Base-by-base conservation (phyloP, 371 early-diverging fungal species). In the Catenaria anguillulae region DNA sequence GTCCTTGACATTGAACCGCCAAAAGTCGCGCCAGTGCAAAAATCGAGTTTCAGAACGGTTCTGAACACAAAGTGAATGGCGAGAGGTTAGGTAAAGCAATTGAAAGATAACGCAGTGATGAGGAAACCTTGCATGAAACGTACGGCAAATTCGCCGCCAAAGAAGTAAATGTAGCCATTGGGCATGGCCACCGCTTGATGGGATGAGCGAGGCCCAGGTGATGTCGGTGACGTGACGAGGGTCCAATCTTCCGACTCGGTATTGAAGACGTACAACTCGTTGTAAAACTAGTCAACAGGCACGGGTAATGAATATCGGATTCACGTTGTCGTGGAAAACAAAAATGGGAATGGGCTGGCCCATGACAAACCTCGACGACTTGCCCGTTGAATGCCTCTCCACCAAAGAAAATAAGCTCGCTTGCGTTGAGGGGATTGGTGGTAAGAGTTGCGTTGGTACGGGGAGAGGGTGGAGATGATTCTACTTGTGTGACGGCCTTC, bases 61-160 rank as follows among this genome's bases (percentile, higher is more conserved):
- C 45, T 12, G 21, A 3, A 43, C 4, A 43, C 21, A 23, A 12
- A 43, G 2, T n/a, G n/a, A n/a, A n/a, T n/a, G n/a, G n/a, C n/a
- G n/a, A n/a, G n/a, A n/a, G n/a, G n/a, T n/a, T n/a, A n/a, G n/a
- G n/a, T n/a, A 4, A 43, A 81, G 66, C 21, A 71, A 67, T 82
- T 81, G 82, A 63, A 81, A 79, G 60, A 82, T 82, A 70, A 78
- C 78, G 72, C 79, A 80, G 64, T 79, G 81, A 79, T 81, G 56
- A 71, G 74, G 13, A 77, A 77, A 62, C 79, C 79, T 56, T 79
- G 81, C 23, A 79, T 77, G 21, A 70, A 69, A n/a, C n/a, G n/a
- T n/a, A n/a, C n/a, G 0, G 75, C 58, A 58, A 58, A 42, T 31
- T 42, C 36, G 58, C 42, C 40, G 15, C 15, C 8, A 21, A 42